Percentiles rank a stretch among this genome's conserved stretches.
These are phyloP conservation scores for Albifimbria verrucaria DNA, from an alignment of 2,329 filamentous ascomycete genomes.

Conservation along the genomic window DNA sequence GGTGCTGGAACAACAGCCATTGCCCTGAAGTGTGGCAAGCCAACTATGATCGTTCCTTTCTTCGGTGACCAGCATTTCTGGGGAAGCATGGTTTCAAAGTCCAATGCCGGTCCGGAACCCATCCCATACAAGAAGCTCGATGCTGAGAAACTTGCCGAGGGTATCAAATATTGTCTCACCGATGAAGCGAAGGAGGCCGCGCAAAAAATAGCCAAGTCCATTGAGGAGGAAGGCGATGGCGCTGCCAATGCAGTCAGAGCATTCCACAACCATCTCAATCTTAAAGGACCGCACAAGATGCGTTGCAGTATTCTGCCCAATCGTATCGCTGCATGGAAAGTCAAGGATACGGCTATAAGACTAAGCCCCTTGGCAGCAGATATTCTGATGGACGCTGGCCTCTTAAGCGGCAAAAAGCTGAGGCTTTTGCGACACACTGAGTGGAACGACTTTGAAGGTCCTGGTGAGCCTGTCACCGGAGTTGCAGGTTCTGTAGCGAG, in stretches of 20 bases:
- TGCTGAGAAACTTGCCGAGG: conserved; percentile 63
- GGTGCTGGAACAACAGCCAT: conserved; percentile 65
- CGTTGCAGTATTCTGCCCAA: conserved; percentile 64
- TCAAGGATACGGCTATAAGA: conserved; percentile 58
- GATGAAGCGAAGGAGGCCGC: conserved; percentile 58
- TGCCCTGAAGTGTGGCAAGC: conserved; percentile 66
- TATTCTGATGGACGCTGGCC: conserved; percentile 58
- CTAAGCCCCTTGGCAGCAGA: conserved; percentile 64
- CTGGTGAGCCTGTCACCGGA: conserved; percentile 69
- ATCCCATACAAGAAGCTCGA: conserved; percentile 67
- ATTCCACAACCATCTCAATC: conserved; percentile 59
- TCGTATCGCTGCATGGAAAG: conserved; percentile 61
- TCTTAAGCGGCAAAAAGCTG: conserved; percentile 60
- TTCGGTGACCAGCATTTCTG: conserved; percentile 80
- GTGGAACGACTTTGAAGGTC: conserved; percentile 76
- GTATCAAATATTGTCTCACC: conserved; percentile 64
- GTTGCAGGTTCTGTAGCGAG: conserved; percentile 59
- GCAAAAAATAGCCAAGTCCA: conserved; percentile 56
- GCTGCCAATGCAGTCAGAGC: conserved; percentile 65
- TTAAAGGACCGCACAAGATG: conserved; percentile 52
- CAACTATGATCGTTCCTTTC: conserved; percentile 75
- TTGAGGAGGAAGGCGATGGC: conserved; percentile 63
- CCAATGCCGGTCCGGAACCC: conserved; percentile 62
- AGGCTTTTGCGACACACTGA: conserved; percentile 64
- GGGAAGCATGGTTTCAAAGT: conserved; percentile 64